Evolutionary conservation across 768 basidiomycete species (phyloP).

Genomic region (Leccinum longicurvipes): DNA sequence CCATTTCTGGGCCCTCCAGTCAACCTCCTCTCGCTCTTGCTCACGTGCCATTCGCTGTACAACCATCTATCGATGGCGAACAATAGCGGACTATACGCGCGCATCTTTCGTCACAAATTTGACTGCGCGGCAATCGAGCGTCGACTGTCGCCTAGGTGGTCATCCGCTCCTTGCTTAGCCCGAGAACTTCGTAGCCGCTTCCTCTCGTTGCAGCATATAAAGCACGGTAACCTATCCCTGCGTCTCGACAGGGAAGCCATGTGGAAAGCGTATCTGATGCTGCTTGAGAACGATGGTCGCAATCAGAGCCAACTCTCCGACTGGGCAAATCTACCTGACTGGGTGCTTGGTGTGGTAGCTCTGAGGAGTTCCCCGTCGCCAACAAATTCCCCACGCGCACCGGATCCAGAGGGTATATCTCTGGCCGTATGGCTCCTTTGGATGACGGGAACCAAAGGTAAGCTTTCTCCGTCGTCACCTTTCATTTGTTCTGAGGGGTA

Average conservation of each 20-base stretch:
- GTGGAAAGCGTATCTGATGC: conserved; percentile 54
- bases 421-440: conserved; percentile 46
- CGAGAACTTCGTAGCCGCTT: conserved; percentile 44
- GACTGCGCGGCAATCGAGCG: conserved; percentile 39
- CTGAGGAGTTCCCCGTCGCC: conserved; percentile 9
- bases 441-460: conserved; percentile 42
- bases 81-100: conserved; percentile 40
- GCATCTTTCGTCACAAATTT: conserved; percentile 45
- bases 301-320: conserved; percentile 42
- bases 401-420: conserved; percentile 36
- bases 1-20: conserved; percentile 44
- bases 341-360: conserved; percentile 19
- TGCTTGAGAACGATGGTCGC: conserved; percentile 49
- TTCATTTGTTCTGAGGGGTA: conserved; percentile 11
- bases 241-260: conserved; percentile 38
- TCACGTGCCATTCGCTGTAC: conserved; percentile 38
- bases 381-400: conserved; percentile 16
- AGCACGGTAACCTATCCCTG: conserved; percentile 17
- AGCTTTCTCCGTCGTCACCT: conserved; percentile 10
- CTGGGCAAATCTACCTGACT: conserved; percentile 39
- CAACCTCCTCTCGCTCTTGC: conserved; percentile 36
- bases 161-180: conserved; percentile 36
- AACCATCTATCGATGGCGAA: conserved; percentile 33
- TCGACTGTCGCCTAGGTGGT: conserved; percentile 37
- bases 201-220: conserved; percentile 40